These are phyloP conservation scores for Geotrichum aggregatum DNA, from an alignment of 1,139 yeast species.

Conservation along the genomic window DNA sequence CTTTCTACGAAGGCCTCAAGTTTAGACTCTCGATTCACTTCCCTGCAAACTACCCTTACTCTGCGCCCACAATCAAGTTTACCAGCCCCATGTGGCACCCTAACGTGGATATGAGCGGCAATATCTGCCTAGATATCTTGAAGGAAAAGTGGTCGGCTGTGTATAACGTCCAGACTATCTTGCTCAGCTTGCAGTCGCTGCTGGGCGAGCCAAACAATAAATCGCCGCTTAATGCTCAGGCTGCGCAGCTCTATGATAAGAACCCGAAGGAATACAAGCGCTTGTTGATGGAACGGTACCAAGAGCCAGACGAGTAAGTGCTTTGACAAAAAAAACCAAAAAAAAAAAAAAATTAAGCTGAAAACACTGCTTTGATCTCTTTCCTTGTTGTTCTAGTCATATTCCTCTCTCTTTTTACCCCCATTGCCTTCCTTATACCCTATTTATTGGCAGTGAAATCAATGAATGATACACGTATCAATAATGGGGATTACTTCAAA, in stretches of 20 bases:
- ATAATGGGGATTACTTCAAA: not conserved
- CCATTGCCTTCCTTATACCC: slow-evolving; percentile 7
- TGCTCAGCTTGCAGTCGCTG: slow-evolving; percentile 55
- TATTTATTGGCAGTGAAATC: slow-evolving; percentile 9
- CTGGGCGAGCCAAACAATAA: slow-evolving; percentile 53
- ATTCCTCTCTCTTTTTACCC: too few relatives aligned
- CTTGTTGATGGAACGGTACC: slow-evolving; percentile 45
- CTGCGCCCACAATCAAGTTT: slow-evolving; percentile 58
- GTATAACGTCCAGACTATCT: slow-evolving; percentile 56
- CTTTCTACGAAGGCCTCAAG: slow-evolving; percentile 55
- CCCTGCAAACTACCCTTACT: slow-evolving; percentile 59
- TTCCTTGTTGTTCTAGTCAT: not conserved
- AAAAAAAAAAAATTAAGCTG: not conserved
- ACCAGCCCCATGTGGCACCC: slow-evolving; percentile 70
- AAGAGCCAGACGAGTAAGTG: slow-evolving; percentile 39
- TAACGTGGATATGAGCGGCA: slow-evolving; percentile 62
- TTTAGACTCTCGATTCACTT: slow-evolving; percentile 53
- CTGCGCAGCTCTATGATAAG: slow-evolving; percentile 48
- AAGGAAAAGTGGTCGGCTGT: slow-evolving; percentile 70
- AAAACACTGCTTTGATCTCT: not conserved
- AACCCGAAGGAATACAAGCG: slow-evolving; percentile 47
- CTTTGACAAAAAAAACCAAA: not conserved
- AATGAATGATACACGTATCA: too few relatives aligned
- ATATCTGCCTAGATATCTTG: slow-evolving; percentile 53
- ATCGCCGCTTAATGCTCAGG: slow-evolving; percentile 51